Base-by-base conservation (phyloP, 2,329 filamentous ascomycete genomes). In the Gaeumannomyces sp. region DNA sequence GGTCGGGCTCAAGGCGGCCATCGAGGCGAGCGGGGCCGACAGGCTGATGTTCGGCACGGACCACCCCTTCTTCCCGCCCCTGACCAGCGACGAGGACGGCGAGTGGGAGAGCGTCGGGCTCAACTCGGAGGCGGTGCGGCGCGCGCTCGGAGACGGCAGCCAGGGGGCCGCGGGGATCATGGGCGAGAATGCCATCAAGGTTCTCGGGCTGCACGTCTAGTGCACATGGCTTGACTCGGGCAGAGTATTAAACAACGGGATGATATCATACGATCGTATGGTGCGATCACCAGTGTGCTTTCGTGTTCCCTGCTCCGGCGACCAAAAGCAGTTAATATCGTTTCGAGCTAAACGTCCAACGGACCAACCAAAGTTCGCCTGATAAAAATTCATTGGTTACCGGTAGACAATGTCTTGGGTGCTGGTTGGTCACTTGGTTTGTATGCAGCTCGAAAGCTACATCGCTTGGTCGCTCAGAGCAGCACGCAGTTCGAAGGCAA, bases 51-150 rank as follows among this genome's bases (percentile, higher is more conserved):
- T 94, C 76, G 91, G 90, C 31, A 93, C 90, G 0, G 91, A 93
- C 73, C 89, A 93, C 74, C 91, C 91, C 0, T 93, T 94, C 78
- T 94, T 94, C 75, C 91, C 91, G n/a, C 90, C 90, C 0, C 76
- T 93, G 25, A 82, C 81, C 31, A 79, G 77, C 59, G 85, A 87
- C 62, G 85, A 86, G 65, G 80, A 85, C 69, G 83, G 81, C 57
- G 83, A 87, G 69, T 92, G 89, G 89, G 82, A 88, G 70, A 92
- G 89, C 72, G 88, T 91, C 10, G 84, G 75, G 59, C 67, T 80
- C 68, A 81, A 81, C 64, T 75, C 76, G 0, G 74, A 89, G 69
- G 86, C 85, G 0, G 80, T 73, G 28, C 57, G 60, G 31, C 65
- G 65, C 53, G 69, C 68, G 1, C 64, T 69, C 16, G 69, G 69